Base-by-base conservation (phyloP, 306 rosid species). In the Lotus japonicus region DNA sequence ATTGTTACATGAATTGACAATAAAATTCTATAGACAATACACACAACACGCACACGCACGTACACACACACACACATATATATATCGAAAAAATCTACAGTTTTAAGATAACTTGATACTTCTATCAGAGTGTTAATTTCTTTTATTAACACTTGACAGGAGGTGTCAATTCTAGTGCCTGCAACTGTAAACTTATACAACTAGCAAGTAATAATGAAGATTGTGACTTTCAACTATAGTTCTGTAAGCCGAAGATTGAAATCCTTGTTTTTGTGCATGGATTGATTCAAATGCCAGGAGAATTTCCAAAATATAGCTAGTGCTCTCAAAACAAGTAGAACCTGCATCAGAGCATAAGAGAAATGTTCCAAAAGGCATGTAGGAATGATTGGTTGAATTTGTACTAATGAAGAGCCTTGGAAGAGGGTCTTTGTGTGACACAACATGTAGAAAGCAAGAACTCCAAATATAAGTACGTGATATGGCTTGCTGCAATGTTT, bases 351-450 rank as follows among this genome's bases (percentile, higher is more conserved):
- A 90, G 52, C 84, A 79, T 9, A 88, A 31, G 0, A 88, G 66
- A 62, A 80, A 81, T 73, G 86, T 86, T 26, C 97, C 97, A 4
- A 90, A 88, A 13, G 97, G 90, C 62, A 49, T 36, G 64, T 84
- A 82, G 1, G 0, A 21, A 11, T 0, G n/a, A n/a, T n/a, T n/a
- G 15, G 51, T 26, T 45, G 43, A 8, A 21, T 13, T 1, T 6
- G 52, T 10, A n/a, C n/a, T n/a, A n/a, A 45, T 44, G 48, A 79
- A 71, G 38, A 7, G n/a, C 50, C 69, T 75, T 11, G 86, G 89
- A 16, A 78, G 57, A 11, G 86, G 82, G 45, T 91, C 92, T 3
- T 45, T 39, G 67, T 50, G 35, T 13, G 86, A 84, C 56, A 68
- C 85, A 18, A 86, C 66, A 12, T 88, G 80, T 7, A 91, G 54